Base-by-base conservation (phyloP, 495 filamentous ascomycete genomes). In the Lophiostoma macrostomum region DNA sequence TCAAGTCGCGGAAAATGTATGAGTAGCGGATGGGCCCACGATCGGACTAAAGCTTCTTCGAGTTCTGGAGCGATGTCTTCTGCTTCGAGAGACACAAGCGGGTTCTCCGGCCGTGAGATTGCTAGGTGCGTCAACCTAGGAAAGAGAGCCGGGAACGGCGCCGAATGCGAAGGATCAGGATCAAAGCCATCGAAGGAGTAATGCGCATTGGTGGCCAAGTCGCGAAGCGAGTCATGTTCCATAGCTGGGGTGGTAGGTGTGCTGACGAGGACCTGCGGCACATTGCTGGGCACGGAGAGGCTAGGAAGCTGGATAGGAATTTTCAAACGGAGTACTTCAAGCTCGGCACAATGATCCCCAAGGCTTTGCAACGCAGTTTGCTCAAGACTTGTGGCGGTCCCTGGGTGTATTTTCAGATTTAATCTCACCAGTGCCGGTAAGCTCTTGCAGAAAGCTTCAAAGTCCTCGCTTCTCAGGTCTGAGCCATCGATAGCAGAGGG, bases 251-350 rank as follows among this genome's bases (percentile, higher is more conserved):
- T 51, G 2, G 39, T 25, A 10, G 18, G 19, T 5, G 22, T 38
- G 22, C 29, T 18, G 31, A 58, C 24, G 0, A 53, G 24, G 8
- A 52, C 48, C 24, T 35, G 29, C 4, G 55, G 55, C n/a, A 58
- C 25, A 10, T 29, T 36, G n/a, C n/a, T 36, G 10, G 55, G 47
- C 2, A 53, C 42, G 3, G 55, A 39, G n/a, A 58, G 34, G 19
- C 29, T 41, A 4, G 55, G 31, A 22, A 58, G 41, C n/a, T 47
- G 30, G 29, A 38, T 46, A 6, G 55, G 27, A 3, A 58, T 4
- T 30, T 58, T 58, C 1, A 58, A 35, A 12, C 55, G 55, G 11
- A 61, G 12, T 19, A 61, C 22, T 18, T 61, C 58, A 4, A 61
- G 51, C 25, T 47, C 28, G 5, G 16, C 22, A 14, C 51, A 61